Percentiles rank a stretch among this genome's conserved stretches.
Conservation (phyloP, 805 yeast genomes). For the Hanseniaspora jakobsenii region DNA sequence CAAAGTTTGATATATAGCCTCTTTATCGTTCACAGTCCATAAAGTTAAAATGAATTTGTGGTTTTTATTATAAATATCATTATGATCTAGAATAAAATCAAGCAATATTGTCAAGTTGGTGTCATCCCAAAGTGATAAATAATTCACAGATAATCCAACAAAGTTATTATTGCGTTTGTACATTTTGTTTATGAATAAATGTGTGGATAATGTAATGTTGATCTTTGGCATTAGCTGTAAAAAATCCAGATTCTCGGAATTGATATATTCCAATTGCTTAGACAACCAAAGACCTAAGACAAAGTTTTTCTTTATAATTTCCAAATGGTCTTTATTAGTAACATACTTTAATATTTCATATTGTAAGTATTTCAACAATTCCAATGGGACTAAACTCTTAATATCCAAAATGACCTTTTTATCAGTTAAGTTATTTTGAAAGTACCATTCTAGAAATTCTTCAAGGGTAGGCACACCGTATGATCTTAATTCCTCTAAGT, state of each 20-base stretch:
- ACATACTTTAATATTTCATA: conserved; percentile 29
- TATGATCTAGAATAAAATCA: conserved; percentile 26
- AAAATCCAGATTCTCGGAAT: conserved; percentile 23
- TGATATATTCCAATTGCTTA: conserved; percentile 34
- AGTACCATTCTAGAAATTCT: conserved; percentile 32
- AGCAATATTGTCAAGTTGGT: conserved; percentile 24
- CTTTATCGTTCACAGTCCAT: conserved; percentile 41
- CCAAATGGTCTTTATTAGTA: conserved; percentile 22
- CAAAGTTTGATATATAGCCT: conserved; percentile 1
- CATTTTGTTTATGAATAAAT: conserved; percentile 28
- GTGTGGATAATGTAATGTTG: conserved; percentile 21
- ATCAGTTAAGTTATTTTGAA: conserved; percentile 23
- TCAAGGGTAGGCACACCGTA: conserved; percentile 32
- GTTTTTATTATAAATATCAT: conserved; percentile 26
- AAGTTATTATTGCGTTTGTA: conserved; percentile 34
- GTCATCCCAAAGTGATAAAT: conserved; percentile 37
- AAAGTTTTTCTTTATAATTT: conserved; percentile 35
- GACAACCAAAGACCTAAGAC: conserved; percentile 45
- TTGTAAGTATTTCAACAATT: conserved; percentile 32
- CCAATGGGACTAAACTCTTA: conserved; percentile 36
- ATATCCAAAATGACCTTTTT: conserved; percentile 39
- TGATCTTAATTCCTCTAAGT: conserved; percentile 22
- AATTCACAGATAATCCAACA: conserved; percentile 41
- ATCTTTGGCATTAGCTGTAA: neutral
- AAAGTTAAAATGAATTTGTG: conserved; percentile 18